Percentiles rank a stretch among this genome's conserved stretches.
Evolutionary conservation across 192 early-diverging fungal species (phyloP).

Genomic region (Thamnidium elegans): DNA sequence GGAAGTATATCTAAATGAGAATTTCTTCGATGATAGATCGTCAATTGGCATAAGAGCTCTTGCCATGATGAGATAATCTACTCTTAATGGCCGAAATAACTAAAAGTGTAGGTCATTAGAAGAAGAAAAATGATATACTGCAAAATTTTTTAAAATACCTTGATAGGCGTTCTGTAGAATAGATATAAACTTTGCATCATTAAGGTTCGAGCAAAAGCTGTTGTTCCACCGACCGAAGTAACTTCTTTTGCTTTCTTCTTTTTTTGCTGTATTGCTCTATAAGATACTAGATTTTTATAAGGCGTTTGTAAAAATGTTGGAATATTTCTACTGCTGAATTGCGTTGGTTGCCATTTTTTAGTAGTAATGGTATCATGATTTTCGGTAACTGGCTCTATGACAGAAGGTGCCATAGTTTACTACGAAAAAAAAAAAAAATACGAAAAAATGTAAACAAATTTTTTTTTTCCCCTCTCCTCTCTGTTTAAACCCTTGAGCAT

Average conservation of each 20-base stretch:
- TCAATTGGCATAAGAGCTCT: conserved; percentile 65
- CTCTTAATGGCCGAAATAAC: conserved; percentile 73
- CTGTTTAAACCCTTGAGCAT: too few species aligned
- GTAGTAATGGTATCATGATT: not conserved
- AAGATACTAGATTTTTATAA: not conserved
- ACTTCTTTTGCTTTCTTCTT: conserved; percentile 50
- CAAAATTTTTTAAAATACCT: conserved; percentile 37
- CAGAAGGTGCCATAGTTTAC: not conserved
- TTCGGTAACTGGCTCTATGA: not conserved
- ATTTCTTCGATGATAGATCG: conserved; percentile 22
- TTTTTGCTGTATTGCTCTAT: conserved; percentile 15
- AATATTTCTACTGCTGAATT: not conserved
- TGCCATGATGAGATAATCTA: conserved; percentile 77
- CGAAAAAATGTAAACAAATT: too few species aligned
- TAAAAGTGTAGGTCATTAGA: conserved; percentile 16
- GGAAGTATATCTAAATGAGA: conserved; percentile 62
- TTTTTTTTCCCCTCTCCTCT: too few species aligned
- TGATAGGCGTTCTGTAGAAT: conserved; percentile 58
- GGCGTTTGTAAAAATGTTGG: conserved; percentile 1
- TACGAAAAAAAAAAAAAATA: too few species aligned
- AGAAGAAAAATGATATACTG: not conserved
- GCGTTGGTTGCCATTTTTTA: not conserved
- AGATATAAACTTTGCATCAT: conserved; percentile 52
- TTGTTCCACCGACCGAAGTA: conserved; percentile 50
- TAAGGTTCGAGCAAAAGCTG: conserved; percentile 53